Evolutionary conservation across 805 yeast genomes (phyloP), one percentile per base, ranked within the genome.

Genomic region (Wickerhamiella allomyrinae): DNA sequence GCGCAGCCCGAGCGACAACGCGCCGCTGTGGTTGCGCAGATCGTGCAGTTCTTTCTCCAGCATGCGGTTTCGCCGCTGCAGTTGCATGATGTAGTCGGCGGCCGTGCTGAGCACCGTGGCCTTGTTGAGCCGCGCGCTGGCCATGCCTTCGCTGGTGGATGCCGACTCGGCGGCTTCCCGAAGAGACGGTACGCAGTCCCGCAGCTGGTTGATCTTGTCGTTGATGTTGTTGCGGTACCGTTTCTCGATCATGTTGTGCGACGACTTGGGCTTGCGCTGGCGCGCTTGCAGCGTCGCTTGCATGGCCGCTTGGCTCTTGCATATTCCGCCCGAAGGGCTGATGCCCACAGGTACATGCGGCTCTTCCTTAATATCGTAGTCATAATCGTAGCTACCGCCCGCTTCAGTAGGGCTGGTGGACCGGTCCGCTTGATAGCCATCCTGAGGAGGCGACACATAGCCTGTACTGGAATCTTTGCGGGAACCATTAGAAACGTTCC

Each of bases 71-170:
- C 77, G 73, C 42, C 61, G 56, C 57, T 82, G 86, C 48, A 82
- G 62, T 56, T 80, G 85, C 53, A 70, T 67, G 54, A 82, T 82
- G 57, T 83, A 83, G 60, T 82, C 93, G 1, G 84, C 77, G 7
- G 87, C 83, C 54, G 82, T 82, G 29, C 83, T 68, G 41, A 82
- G 63, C 11, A 82, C 79, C 22, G 79, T 78, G 11, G 89, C 91
- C 59, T 82, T 82, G 58, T 80, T 81, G 42, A 83, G 64, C 56
- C 80, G 80, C 25, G 73, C 60, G 8, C 87, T 86, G 0, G 91
- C 91, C 25, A 81, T 65, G 2, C 91, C 93, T 48, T 81, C 91
- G 40, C 66, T 69, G n/a, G 60, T 67, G 19, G 56, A 58, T 3
- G 65, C 67, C 14, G 66, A 60, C 23, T 63, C 68, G 27, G 48